Conservation (phyloP, 768 basidiomycete species). For the Tulasnella sp. region DNA sequence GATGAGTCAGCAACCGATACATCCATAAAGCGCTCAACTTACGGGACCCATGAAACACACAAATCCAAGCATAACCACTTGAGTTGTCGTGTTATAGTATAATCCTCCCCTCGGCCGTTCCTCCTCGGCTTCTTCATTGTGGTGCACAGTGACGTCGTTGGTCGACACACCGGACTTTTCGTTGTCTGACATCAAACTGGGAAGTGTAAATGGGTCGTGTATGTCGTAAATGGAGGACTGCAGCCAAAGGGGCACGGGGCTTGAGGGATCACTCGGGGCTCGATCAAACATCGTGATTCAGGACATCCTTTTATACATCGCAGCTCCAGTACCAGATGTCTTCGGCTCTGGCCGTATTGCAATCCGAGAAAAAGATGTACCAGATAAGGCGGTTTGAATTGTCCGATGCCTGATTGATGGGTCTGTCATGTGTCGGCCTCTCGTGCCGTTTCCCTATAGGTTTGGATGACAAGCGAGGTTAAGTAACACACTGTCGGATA, state of each 20-base stretch:
- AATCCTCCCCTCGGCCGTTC: conserved; percentile 34
- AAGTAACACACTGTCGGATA: no score
- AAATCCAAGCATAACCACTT: conserved; percentile 55
- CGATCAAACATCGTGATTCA: no score
- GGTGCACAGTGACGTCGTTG: not conserved
- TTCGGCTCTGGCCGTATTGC: no score
- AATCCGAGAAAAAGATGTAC: no score
- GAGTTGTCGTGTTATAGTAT: conserved; percentile 49
- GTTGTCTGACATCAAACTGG: not conserved
- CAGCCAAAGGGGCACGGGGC: not conserved
- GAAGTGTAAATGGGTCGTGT: not conserved
- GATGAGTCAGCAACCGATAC: not conserved
- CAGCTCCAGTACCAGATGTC: no score
- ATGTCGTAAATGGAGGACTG: not conserved
- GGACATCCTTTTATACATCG: no score
- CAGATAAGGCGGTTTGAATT: no score
- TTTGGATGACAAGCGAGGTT: no score
- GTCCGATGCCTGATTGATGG: no score
- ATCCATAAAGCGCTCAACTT: not conserved
- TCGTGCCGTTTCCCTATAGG: no score
- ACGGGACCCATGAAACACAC: conserved; percentile 41
- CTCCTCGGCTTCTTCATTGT: not conserved
- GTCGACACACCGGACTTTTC: not conserved
- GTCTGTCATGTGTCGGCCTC: no score
- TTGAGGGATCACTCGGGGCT: no score